Evolutionary conservation across 345 rosid species (phyloP).

Genomic region (Hypericum perforatum): DNA sequence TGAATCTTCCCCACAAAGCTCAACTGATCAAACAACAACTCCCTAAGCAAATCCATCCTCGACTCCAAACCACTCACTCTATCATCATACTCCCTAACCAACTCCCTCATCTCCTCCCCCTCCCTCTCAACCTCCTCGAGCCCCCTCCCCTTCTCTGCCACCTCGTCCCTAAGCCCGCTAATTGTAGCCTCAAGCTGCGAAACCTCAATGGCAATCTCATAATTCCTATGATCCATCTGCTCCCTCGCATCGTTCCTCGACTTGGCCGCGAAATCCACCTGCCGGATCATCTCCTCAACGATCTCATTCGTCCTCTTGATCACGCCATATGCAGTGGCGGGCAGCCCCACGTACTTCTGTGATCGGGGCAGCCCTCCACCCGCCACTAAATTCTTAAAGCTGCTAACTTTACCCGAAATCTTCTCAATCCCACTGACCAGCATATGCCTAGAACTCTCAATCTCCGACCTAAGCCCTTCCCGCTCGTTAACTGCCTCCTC

Average conservation of each 20-base stretch:
- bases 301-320: slow-evolving; percentile 92
- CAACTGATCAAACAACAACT: slow-evolving; percentile 72
- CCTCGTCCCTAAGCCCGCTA: slow-evolving; percentile 61
- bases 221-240: slow-evolving; percentile 89
- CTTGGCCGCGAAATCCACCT: slow-evolving; percentile 46
- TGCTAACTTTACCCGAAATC: slow-evolving; percentile 77
- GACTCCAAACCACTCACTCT: slow-evolving; percentile 50
- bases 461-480: slow-evolving; percentile 61
- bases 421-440: slow-evolving; percentile 87
- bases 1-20: slow-evolving; percentile 73
- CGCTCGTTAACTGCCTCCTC: slow-evolving; percentile 40
- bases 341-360: slow-evolving; percentile 67
- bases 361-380: slow-evolving; percentile 68
- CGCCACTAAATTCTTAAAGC: slow-evolving; percentile 56
- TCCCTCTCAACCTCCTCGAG: too few relatives aligned
- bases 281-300: slow-evolving; percentile 80
- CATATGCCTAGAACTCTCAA: slow-evolving; percentile 82
- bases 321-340: slow-evolving; percentile 79
- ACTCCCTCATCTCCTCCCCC: slow-evolving; percentile 29
- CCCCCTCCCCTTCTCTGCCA: slow-evolving; percentile 45
- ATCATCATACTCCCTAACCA: slow-evolving; percentile 65
- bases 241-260: slow-evolving; percentile 83
- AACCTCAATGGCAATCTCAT: slow-evolving; percentile 96
- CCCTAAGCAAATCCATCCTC: slow-evolving; percentile 56
- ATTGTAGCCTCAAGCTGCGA: slow-evolving; percentile 89